A percentile compares a stretch with the other conserved stretches of the same genome.
Conservation (phyloP, 768 basidiomycete species). For the Fibroporia radiculosa region DNA sequence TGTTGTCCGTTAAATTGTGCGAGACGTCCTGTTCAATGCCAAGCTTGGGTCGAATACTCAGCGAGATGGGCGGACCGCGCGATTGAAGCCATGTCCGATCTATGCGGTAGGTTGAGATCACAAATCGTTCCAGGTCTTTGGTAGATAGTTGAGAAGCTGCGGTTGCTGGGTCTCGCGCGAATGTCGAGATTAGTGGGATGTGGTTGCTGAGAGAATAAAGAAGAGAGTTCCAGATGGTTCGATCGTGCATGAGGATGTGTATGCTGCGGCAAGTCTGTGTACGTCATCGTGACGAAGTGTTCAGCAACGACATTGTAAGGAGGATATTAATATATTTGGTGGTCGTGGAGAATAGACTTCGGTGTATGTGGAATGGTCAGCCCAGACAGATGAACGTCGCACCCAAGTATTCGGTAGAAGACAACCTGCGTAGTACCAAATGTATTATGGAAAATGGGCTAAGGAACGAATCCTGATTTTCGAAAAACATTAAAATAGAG, state of each 20-base stretch:
- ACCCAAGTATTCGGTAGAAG: too few species aligned
- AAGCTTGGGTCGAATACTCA: constrained; percentile 4
- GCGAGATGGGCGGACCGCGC: constrained; percentile 6
- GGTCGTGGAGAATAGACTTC: too few species aligned
- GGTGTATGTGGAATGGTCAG: too few species aligned
- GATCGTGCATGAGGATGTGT: constrained; percentile 11
- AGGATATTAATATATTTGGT: too few species aligned
- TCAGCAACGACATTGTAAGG: background rate
- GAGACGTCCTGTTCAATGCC: background rate
- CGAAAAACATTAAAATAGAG: background rate
- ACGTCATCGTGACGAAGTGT: too few species aligned
- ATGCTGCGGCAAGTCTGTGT: constrained; percentile 14
- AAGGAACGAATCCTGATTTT: background rate
- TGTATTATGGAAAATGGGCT: too few species aligned
- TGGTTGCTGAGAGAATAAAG: constrained; percentile 4
- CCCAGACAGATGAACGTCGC: too few species aligned
- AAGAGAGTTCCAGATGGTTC: constrained; percentile 15
- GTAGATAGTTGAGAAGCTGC: background rate
- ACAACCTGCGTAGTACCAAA: too few species aligned
- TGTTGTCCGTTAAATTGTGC: constrained; percentile 5
- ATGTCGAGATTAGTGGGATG: constrained; percentile 11
- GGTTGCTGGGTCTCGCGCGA: background rate
- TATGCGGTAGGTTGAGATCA: background rate
- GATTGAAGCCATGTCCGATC: constrained; percentile 12
- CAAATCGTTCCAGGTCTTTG: constrained; percentile 5